These are phyloP conservation scores for Hericium alpestre DNA, from an alignment of 768 basidiomycete genomes.

Conservation along the genomic window DNA sequence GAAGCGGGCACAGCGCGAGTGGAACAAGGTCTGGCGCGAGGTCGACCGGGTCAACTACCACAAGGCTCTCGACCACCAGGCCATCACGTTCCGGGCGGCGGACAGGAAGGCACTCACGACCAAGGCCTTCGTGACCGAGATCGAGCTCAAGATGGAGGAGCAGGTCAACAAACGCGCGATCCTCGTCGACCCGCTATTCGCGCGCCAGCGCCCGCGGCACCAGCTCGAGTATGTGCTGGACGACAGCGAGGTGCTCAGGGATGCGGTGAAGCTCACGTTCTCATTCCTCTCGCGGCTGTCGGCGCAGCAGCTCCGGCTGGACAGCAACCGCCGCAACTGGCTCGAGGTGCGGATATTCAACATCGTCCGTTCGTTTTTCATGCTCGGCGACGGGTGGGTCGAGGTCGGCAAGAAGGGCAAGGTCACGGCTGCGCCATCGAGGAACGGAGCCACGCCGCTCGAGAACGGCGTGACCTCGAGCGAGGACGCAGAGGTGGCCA, in stretches of 20 bases:
- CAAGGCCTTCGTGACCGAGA: conserved; percentile 72
- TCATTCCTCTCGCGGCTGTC: conserved; percentile 90
- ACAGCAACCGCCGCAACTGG: conserved; percentile 59
- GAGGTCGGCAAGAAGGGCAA: background rate
- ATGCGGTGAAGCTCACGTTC: conserved; percentile 79
- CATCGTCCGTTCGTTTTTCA: conserved; percentile 64
- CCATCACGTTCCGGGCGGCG: conserved; percentile 75
- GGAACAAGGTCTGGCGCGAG: conserved; percentile 99
- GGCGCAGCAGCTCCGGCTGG: conserved; percentile 69
- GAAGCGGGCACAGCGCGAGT: conserved; percentile 94
- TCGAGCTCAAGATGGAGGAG: conserved; percentile 76
- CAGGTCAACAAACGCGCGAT: conserved; percentile 68
- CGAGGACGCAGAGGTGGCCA: background rate
- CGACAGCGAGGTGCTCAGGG: conserved; percentile 71
- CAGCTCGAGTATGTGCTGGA: conserved; percentile 75
- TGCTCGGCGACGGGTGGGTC: conserved; percentile 10
- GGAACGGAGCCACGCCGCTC: background rate
- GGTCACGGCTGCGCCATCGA: background rate
- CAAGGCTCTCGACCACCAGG: conserved; percentile 90
- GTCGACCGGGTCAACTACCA: conserved; percentile 90
- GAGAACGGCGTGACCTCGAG: background rate
- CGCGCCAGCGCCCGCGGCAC: conserved; percentile 56
- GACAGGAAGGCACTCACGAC: conserved; percentile 80
- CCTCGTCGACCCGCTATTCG: conserved; percentile 37
- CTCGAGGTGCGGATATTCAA: conserved; percentile 77